Conservation (phyloP, 2,329 filamentous ascomycete genomes). For the Cryoendolithus antarcticus region DNA sequence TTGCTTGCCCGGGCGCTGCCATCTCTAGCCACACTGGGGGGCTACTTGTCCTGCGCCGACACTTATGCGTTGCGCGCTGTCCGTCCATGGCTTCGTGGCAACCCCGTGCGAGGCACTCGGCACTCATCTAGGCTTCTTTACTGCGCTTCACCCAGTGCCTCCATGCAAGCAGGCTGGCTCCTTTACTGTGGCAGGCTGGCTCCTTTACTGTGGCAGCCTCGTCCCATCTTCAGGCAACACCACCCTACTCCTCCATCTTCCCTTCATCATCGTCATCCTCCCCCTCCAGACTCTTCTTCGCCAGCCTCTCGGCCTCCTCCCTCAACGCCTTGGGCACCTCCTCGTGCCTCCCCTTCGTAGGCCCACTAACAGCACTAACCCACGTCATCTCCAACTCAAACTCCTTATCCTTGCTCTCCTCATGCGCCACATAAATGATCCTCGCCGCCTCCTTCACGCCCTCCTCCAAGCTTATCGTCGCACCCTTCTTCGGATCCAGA, state of each 20-base stretch:
- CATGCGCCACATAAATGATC: conserved; percentile 95
- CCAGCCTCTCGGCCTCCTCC: conserved; percentile 85
- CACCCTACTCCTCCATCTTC: conserved; percentile 93
- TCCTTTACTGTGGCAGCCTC: too few relatives aligned
- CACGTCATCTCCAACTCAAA: conserved; percentile 99
- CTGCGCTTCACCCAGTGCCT: too few relatives aligned
- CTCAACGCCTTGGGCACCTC: conserved; percentile 83
- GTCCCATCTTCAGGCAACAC: too few relatives aligned
- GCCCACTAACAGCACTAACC: conserved; percentile 75
- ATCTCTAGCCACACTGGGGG: too few relatives aligned
- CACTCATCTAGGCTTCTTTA: too few relatives aligned
- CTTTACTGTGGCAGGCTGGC: too few relatives aligned
- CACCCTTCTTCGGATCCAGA: conserved; percentile 48
- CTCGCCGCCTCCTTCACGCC: conserved; percentile 91
- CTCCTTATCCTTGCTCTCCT: conserved; percentile 99
- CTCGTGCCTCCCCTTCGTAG: conserved; percentile 83
- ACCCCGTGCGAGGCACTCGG: too few relatives aligned
- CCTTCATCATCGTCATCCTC: conserved; percentile 80
- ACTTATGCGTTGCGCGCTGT: too few relatives aligned
- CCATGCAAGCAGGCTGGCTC: too few relatives aligned
- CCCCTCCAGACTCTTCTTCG: conserved; percentile 77
- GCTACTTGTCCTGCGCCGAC: too few relatives aligned
- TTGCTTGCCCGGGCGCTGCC: too few relatives aligned
- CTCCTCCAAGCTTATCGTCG: conserved; percentile 65
- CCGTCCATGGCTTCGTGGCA: too few relatives aligned